These are phyloP conservation scores for Pinus tabuliformis DNA, from an alignment of 75 land plant species.

Conservation along the genomic window DNA sequence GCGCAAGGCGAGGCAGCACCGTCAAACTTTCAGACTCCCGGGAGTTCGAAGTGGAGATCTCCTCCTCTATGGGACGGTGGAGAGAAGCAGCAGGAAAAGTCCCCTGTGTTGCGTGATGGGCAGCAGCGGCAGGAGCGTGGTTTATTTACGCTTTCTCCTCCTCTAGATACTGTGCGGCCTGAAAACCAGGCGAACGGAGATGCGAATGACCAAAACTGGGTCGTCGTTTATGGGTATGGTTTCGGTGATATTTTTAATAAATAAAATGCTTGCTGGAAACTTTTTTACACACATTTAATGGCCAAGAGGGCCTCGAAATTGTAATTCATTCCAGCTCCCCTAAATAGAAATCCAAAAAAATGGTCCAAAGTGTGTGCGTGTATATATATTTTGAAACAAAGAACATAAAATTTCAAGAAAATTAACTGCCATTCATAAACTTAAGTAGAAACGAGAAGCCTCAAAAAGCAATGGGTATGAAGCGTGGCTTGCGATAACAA, in stretches of 20 bases:
- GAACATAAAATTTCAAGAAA: too few species aligned
- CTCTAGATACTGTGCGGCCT: constrained; percentile 71
- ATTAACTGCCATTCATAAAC: too few species aligned
- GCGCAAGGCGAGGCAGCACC: not conserved
- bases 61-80: not conserved
- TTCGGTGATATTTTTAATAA: not conserved
- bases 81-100: constrained; percentile 36
- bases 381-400: too few species aligned
- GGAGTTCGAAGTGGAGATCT: constrained; percentile 13
- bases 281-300: too few species aligned
- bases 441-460: too few species aligned
- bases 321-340: too few species aligned
- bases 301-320: not conserved
- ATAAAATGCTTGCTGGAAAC: too few species aligned
- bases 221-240: constrained; percentile 85
- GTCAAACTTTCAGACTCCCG: constrained; percentile 24
- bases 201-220: constrained; percentile 71
- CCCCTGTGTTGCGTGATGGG: constrained; percentile 59
- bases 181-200: constrained; percentile 44
- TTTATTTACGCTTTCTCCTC: constrained; percentile 68
- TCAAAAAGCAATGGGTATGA: too few species aligned
- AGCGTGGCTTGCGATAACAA: too few species aligned
- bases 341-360: too few species aligned
- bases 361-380: too few species aligned
- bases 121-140: constrained; percentile 21